Conservation (phyloP, 345 rosid species). For the Citrus hindsii region DNA sequence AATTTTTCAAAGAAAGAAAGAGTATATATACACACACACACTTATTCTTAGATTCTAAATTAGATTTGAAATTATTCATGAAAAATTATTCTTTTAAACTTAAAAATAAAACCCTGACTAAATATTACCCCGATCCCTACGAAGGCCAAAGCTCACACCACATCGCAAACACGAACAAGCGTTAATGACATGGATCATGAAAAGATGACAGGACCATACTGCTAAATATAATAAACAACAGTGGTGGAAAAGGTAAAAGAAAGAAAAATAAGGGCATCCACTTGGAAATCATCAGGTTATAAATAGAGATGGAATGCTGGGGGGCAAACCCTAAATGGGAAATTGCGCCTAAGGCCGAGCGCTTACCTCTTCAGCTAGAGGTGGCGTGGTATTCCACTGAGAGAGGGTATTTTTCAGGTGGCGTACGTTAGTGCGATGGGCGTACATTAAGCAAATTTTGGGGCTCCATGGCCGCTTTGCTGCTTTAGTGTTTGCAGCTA, state of each 20-base stretch:
- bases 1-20: too few species aligned
- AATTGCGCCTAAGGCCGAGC: constrained; percentile 50
- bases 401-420: constrained; percentile 37
- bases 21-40: too few species aligned
- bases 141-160: too few species aligned
- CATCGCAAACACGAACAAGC: too few species aligned
- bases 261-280: neutral
- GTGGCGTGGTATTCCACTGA: constrained; percentile 61
- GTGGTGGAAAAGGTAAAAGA: neutral
- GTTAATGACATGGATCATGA: too few species aligned
- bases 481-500: constrained; percentile 37
- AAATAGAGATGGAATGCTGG: neutral
- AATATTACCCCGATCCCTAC: too few species aligned
- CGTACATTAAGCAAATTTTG: constrained; percentile 27
- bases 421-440: constrained; percentile 53
- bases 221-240: neutral
- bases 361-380: constrained; percentile 42
- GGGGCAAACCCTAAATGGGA: too few species aligned
- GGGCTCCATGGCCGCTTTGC: constrained; percentile 48
- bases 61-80: too few species aligned
- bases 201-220: too few species aligned
- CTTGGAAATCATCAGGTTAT: neutral
- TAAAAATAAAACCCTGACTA: too few species aligned
- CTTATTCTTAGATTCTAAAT: too few species aligned
- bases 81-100: too few species aligned